Base-by-base conservation (phyloP, 1,139 yeast genomes). In the Meyerozyma smithsonii region DNA sequence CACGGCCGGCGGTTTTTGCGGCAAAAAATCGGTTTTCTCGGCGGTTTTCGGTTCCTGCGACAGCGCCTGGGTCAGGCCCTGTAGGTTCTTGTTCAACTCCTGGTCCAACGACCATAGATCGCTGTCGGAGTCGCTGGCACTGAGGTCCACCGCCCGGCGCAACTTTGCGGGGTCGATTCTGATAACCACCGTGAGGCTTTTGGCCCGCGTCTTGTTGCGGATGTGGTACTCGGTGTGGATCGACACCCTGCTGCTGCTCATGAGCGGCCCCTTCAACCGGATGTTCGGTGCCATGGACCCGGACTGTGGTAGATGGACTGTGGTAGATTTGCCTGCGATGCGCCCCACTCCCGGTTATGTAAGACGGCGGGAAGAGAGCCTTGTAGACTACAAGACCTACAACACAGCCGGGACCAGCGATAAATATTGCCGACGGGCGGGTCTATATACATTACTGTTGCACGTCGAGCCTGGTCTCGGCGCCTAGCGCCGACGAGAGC, bases 401-500 rank as follows among this genome's bases (percentile, higher is more conserved):
- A 20, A 20, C 8, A 7, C 8, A 7, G 24, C 8, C 6, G 8
- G 24, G 24, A 20, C 6, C 8, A 20, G 12, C 30, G 11, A 26
- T 15, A 26, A 26, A 18, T 17, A 8, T 10, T 30, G 11, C 3
- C 17, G 15, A 15, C 6, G 8, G 24, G 24, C 8, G 15, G 8
- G 14, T n/a, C 20, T 30, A 30, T 30, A 30, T 18, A 30, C 21
- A 30, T 30, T 39, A 61, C 37, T 46, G 47, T 16, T 54, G 52
- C 39, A 59, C 42, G 12, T 56, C 60, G 36, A 66, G 62, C 28
- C 55, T 49, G 25, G 59, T 50, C 1, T 56, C 64, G 3, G 51
- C 59, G 2, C 55, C 64, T 37, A 69, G 50, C 15, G 74, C 76
- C 14, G 54, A 54, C 4, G 64, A 55, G 32, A 82, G 59, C 53